phyloP scores from a whole-genome alignment of 805 yeast species.

The Wickerhamomyces hampshirensis region DNA sequence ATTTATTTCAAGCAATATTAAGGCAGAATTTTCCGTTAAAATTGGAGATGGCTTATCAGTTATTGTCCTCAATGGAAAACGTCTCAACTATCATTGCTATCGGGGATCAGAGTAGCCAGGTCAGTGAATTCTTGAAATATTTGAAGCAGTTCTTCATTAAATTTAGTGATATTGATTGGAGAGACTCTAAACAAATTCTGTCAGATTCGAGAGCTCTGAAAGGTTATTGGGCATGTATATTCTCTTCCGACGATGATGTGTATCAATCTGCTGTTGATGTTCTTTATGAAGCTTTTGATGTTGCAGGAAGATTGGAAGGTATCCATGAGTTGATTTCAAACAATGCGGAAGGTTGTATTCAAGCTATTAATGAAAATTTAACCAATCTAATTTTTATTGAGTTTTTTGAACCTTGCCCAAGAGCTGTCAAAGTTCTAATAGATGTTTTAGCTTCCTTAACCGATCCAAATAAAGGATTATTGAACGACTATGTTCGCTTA shows the following conservation, averaged over 20 bases:
- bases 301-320: constrained; percentile 74
- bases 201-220: constrained; percentile 38
- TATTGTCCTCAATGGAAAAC: constrained; percentile 22
- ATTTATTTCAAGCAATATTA: constrained; percentile 27
- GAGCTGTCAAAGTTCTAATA: constrained; percentile 67
- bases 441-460: constrained; percentile 62
- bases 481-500: constrained; percentile 27
- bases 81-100: constrained; percentile 27
- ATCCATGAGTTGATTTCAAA: constrained; percentile 47
- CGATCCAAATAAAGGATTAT: constrained; percentile 63
- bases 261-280: constrained; percentile 70
- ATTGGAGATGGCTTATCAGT: constrained; percentile 18
- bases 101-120: constrained; percentile 24
- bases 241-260: constrained; percentile 52
- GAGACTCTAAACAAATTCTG: constrained; percentile 34
- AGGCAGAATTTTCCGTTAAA: constrained; percentile 21
- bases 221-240: constrained; percentile 74
- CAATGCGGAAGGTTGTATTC: constrained; percentile 41
- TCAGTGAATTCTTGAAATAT: constrained; percentile 24
- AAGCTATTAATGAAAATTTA: constrained; percentile 44
- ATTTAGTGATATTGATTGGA: constrained; percentile 35
- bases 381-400: constrained; percentile 39
- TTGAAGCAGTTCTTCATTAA: constrained; percentile 33
- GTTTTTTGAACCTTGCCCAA: constrained; percentile 69
- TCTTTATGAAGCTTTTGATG: constrained; percentile 73